Conservation (phyloP, 148 eudicot genomes). For the Arbutus unedo region DNA sequence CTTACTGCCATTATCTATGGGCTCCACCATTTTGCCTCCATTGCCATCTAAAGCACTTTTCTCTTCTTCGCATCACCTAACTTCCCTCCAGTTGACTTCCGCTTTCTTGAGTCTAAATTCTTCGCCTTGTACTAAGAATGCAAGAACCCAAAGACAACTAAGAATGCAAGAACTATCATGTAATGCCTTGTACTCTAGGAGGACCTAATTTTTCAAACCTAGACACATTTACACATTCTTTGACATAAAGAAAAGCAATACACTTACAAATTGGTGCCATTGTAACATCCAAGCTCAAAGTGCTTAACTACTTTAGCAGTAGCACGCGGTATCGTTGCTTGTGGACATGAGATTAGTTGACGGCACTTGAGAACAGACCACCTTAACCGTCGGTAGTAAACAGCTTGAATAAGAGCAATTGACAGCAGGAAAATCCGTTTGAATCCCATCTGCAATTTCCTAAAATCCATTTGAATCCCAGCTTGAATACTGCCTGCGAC, state of each 20-base stretch:
- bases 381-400: constrained; percentile 67
- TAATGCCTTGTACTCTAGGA: no score
- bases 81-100: constrained; percentile 30
- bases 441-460: constrained; percentile 66
- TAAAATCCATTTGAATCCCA: neutral
- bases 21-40: constrained; percentile 31
- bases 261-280: neutral
- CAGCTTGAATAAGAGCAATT: constrained; percentile 72
- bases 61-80: constrained; percentile 41
- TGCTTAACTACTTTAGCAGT: neutral
- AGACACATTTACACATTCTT: neutral
- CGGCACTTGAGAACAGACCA: constrained; percentile 73
- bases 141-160: neutral
- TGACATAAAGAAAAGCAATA: neutral
- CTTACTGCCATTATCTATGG: constrained; percentile 41
- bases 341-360: constrained; percentile 39
- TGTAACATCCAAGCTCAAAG: neutral
- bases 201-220: neutral
- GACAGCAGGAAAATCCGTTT: constrained; percentile 78
- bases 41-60: constrained; percentile 30
- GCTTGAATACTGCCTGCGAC: constrained; percentile 5
- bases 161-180: neutral
- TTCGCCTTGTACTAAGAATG: no score
- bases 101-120: constrained; percentile 27
- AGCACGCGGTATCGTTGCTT: neutral